Conservation (phyloP, 352 stramenopile genomes). For the Globisporangium sylvaticum region DNA sequence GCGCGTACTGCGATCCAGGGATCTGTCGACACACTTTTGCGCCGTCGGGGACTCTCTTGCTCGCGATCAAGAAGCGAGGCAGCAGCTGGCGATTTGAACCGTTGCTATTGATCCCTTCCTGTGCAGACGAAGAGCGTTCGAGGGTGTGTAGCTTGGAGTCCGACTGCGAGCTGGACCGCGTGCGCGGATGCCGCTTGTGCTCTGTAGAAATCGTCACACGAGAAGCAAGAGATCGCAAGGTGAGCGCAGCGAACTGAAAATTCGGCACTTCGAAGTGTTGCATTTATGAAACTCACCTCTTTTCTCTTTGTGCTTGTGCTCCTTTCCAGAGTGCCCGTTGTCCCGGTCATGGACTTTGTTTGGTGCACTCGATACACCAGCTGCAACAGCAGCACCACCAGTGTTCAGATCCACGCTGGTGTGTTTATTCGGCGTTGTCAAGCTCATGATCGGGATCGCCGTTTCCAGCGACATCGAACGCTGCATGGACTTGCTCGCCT, state of each 20-base stretch:
- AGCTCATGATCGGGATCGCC: not conserved
- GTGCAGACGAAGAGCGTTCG: slow-evolving; percentile 2
- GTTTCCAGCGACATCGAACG: slow-evolving; percentile 7
- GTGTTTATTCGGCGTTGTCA: not conserved
- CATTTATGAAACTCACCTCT: not conserved
- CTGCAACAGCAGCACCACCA: not conserved
- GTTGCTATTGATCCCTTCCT: not conserved
- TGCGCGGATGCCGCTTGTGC: slow-evolving; percentile 5
- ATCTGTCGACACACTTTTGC: slow-evolving; percentile 12
- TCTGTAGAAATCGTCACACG: not conserved
- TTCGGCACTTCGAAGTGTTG: not conserved
- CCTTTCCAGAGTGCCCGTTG: not conserved
- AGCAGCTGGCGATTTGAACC: slow-evolving; percentile 26
- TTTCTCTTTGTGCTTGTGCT: slow-evolving; percentile 6
- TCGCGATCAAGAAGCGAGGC: slow-evolving; percentile 48
- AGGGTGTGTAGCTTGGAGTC: not conserved
- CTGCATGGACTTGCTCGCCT: not conserved
- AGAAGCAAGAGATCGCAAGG: not conserved
- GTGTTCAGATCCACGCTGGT: not conserved
- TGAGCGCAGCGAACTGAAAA: not conserved
- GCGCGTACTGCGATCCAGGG: slow-evolving; percentile 19
- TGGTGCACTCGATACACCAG: not conserved
- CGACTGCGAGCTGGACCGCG: slow-evolving; percentile 1
- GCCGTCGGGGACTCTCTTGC: slow-evolving; percentile 16
- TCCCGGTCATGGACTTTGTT: not conserved